Evolutionary conservation across 2,329 filamentous ascomycete genomes (phyloP), one percentile per base, ranked within the genome.

Genomic region (Fusarium incarnatum): DNA sequence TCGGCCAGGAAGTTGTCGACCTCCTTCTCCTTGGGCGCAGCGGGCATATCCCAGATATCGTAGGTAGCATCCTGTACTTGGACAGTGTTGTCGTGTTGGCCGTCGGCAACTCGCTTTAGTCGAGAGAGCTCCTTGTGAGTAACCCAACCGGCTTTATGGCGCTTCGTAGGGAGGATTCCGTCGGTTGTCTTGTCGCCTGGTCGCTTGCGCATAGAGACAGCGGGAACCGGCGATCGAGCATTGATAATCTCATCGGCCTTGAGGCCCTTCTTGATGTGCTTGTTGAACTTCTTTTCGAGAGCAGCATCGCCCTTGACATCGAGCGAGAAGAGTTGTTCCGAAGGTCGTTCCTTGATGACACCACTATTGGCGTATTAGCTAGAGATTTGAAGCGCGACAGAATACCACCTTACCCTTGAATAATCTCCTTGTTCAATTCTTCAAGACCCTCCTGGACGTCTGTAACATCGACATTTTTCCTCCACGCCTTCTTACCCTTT

Each of bases 401-500:
- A 60, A 28, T 44, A 37, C 45, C 11, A 52, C 20, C 83, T 64
- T 85, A 95, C 94, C 96, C 96, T 84, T 91, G 88, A 72, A 97
- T 96, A 67, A 98, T 91, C 83, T 98, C 92, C 63, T 97, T 92
- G 76, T 96, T 94, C 72, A 97, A 84, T 76, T 92, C 87, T 68
- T 94, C 91, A 34, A 99, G 88, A 65, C 96, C 96, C 56, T 91
- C 83, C 75, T 95, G 88, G 27, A 99, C 88, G 68, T 97, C 91
- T 28, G 93, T 91, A 67, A 98, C 88, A 81, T 99, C 94, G 80
- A 99, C 94, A 83, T 99, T 97, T 81, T 98, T 99, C 78, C 96
- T 89, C 96, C 96, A 99, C 32, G 96, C 95, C 84, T 97, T 98
- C 83, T 98, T 98, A 75, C 97, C 96, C 80, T 99, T 99, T 78